Evolutionary conservation across 352 stramenopile species (phyloP).

Genomic region (Globisporangium abappressorium): DNA sequence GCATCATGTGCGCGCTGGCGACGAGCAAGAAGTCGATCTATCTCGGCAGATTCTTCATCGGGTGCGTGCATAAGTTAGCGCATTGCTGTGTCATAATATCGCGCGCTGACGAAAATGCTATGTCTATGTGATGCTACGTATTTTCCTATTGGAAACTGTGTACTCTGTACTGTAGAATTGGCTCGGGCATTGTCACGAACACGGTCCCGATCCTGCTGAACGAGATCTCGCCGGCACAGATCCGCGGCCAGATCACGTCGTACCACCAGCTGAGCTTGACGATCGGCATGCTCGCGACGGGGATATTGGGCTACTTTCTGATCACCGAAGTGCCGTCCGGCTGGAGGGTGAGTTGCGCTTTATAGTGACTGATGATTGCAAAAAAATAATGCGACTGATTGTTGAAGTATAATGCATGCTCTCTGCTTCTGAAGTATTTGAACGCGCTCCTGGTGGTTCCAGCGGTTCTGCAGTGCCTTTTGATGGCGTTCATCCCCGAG

Average conservation of each 20-base stretch:
- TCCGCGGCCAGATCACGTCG: conserved; percentile 77
- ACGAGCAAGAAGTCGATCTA: conserved; percentile 63
- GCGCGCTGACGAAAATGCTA: neutral
- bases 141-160: neutral
- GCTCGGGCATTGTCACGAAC: conserved; percentile 76
- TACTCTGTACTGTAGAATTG: conserved; percentile 24
- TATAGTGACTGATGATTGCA: neutral
- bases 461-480: conserved; percentile 54
- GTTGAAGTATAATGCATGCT: too few relatives aligned
- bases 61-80: conserved; percentile 13
- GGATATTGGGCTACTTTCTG: conserved; percentile 73
- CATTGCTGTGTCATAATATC: neutral
- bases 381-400: too few relatives aligned
- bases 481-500: conserved; percentile 68
- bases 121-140: neutral
- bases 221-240: conserved; percentile 67
- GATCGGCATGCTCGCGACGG: conserved; percentile 81
- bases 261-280: conserved; percentile 88
- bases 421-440: conserved; percentile 39
- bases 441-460: conserved; percentile 72
- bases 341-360: conserved; percentile 53
- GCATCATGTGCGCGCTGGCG: conserved; percentile 50
- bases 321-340: conserved; percentile 77
- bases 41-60: conserved; percentile 54
- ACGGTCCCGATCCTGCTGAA: conserved; percentile 82